A percentile compares a stretch with the other conserved stretches of the same genome.
These are phyloP conservation scores for Penicillium lividum DNA, from an alignment of 495 filamentous ascomycete genomes.

Conservation along the genomic window DNA sequence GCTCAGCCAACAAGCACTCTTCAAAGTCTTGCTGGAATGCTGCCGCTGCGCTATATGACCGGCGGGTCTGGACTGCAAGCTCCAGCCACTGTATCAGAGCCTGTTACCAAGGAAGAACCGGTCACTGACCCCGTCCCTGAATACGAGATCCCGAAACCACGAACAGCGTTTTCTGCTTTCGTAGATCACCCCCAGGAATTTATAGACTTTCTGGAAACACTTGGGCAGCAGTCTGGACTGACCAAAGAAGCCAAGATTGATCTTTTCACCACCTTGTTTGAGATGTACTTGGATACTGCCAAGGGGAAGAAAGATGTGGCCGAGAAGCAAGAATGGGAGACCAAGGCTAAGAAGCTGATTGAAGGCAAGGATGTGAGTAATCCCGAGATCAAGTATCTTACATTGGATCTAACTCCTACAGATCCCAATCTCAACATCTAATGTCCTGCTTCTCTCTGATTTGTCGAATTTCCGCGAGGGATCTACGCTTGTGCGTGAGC, in stretches of 20 bases:
- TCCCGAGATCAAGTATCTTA: not conserved
- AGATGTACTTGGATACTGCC: conserved; percentile 93
- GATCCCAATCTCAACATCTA: conserved; percentile 90
- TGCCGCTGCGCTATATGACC: conserved; percentile 87
- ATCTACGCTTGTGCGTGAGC: conserved; percentile 88
- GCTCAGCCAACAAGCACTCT: conserved; percentile 67
- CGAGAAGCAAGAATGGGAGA: conserved; percentile 81
- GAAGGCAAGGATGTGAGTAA: conserved; percentile 67
- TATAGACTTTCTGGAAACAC: conserved; percentile 86
- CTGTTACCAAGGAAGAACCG: conserved; percentile 28
- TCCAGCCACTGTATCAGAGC: conserved; percentile 39
- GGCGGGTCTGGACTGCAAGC: conserved; percentile 44
- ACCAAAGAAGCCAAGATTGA: conserved; percentile 74
- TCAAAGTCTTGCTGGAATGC: conserved; percentile 75
- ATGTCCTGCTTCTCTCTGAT: conserved; percentile 88
- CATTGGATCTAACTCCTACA: conserved; percentile 31
- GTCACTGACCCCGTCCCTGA: conserved; percentile 22
- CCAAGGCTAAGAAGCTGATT: conserved; percentile 80
- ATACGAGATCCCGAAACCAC: conserved; percentile 67
- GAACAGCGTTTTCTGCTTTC: conserved; percentile 94
- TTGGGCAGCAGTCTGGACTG: conserved; percentile 64
- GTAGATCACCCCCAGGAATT: conserved; percentile 92
- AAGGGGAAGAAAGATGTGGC: conserved; percentile 40
- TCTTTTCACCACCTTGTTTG: conserved; percentile 92
- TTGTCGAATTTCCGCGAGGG: conserved; percentile 88